A percentile compares a stretch with the other conserved stretches of the same genome.
Conservation (phyloP, 1,284 basidiomycete species). For the Ustilago bromivora region DNA sequence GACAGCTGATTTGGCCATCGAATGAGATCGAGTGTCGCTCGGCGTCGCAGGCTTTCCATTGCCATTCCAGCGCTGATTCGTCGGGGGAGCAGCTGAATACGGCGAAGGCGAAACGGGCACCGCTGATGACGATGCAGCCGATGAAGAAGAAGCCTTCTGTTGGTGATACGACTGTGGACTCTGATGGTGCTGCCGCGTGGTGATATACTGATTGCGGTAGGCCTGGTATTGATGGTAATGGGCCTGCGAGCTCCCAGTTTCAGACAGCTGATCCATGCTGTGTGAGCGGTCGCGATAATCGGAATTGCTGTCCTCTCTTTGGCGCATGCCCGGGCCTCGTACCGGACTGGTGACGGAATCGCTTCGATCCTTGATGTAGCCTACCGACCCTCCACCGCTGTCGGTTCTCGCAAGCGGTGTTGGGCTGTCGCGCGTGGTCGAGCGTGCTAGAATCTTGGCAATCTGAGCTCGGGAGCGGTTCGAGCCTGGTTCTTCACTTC, state of each 20-base stretch:
- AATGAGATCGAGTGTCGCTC: constrained; percentile 15
- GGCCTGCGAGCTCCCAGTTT: constrained; percentile 24
- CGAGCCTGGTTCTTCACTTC: constrained; percentile 25
- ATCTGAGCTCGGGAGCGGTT: constrained; percentile 50
- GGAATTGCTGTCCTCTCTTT: constrained; percentile 2
- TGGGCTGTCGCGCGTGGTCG: constrained; percentile 30
- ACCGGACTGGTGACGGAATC: neutral
- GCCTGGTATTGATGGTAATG: constrained; percentile 5
- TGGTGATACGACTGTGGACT: constrained; percentile 14
- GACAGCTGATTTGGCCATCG: constrained; percentile 18
- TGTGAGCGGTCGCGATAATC: constrained; percentile 20
- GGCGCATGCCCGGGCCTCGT: neutral
- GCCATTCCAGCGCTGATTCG: constrained; percentile 11
- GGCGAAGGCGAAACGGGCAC: constrained; percentile 10
- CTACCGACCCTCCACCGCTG: constrained; percentile 4
- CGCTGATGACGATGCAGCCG: constrained; percentile 18
- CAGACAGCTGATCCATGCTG: constrained; percentile 32
- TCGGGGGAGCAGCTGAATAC: neutral
- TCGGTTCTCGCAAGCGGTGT: constrained; percentile 11
- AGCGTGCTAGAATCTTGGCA: constrained; percentile 58
- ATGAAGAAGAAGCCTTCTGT: constrained; percentile 26
- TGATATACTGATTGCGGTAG: constrained; percentile 10
- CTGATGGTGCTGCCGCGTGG: constrained; percentile 11
- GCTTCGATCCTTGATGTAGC: constrained; percentile 13
- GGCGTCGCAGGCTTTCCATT: neutral